phyloP scores from a whole-genome alignment of 352 stramenopile species.

The Phytophthora sansomeana region DNA sequence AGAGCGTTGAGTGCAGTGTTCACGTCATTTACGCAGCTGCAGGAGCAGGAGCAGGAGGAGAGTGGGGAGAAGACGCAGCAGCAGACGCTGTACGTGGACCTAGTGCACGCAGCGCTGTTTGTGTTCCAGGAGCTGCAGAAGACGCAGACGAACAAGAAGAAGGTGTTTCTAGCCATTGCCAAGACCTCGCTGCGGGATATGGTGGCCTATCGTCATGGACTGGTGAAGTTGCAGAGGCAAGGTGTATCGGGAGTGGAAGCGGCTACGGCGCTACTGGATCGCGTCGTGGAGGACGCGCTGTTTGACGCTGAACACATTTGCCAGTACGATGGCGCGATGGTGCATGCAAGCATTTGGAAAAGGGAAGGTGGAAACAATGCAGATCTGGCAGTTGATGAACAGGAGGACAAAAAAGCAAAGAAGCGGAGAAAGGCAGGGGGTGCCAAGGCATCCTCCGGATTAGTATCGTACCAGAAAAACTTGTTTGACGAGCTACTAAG shows the following conservation, averaged over 20 bases:
- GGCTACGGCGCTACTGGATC: conserved; percentile 53
- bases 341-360: conserved; percentile 45
- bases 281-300: conserved; percentile 71
- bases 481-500: conserved; percentile 78
- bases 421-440: conserved; percentile 56
- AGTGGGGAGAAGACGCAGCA: neutral
- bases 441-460: conserved; percentile 30
- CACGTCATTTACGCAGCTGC: conserved; percentile 11
- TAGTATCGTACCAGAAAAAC: conserved; percentile 84
- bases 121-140: conserved; percentile 84
- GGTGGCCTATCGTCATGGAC: conserved; percentile 58
- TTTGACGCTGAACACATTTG: conserved; percentile 83
- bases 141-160: conserved; percentile 91
- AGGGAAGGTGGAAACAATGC: conserved; percentile 8
- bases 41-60: neutral
- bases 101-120: conserved; percentile 60
- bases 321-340: conserved; percentile 73
- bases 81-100: conserved; percentile 40
- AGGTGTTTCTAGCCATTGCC: conserved; percentile 83
- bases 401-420: conserved; percentile 37
- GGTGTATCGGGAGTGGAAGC: conserved; percentile 18
- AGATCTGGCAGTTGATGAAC: conserved; percentile 9
- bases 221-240: conserved; percentile 39
- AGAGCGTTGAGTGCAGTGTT: conserved; percentile 48
- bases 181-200: conserved; percentile 81